These are phyloP conservation scores for Phytopythium kandeliae DNA, from an alignment of 352 stramenopile species.

Conservation along the genomic window DNA sequence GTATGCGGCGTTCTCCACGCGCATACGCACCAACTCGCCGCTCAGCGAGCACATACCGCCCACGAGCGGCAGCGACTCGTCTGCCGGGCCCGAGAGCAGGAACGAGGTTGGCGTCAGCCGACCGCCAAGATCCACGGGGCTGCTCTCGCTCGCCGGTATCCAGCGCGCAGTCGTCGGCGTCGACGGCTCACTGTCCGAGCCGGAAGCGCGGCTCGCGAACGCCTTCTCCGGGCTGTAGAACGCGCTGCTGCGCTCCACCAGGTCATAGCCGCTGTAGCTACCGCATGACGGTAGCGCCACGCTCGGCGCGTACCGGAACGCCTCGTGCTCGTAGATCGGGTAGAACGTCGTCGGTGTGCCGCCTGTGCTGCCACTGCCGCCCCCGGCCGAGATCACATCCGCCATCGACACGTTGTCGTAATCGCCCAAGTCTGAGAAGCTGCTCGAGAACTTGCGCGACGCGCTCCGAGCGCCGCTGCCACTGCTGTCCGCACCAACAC, in stretches of 20 bases:
- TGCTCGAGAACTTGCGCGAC: conserved; percentile 79
- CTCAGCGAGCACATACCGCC: conserved; percentile 65
- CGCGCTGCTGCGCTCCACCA: conserved; percentile 20
- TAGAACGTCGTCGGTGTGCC: conserved; percentile 62
- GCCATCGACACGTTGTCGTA: conserved; percentile 80
- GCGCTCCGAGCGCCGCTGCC: conserved; percentile 31
- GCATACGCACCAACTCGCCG: conserved; percentile 65
- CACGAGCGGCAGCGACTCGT: conserved; percentile 61
- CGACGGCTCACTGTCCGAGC: conserved; percentile 2
- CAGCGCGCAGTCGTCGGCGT: conserved; percentile 4
- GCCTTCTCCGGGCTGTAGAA: conserved; percentile 7
- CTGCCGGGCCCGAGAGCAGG: conserved; percentile 37
- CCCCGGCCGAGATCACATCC: conserved; percentile 32
- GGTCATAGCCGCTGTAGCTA: conserved; percentile 35
- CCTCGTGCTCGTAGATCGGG: conserved; percentile 73
- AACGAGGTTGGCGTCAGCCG: conserved; percentile 51
- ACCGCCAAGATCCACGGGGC: conserved; percentile 13
- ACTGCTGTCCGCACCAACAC: not conserved
- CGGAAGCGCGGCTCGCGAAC: not conserved
- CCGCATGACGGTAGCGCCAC: conserved; percentile 8
- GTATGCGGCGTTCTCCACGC: conserved; percentile 73
- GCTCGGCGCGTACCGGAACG: conserved; percentile 55
- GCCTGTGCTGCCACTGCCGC: conserved; percentile 16
- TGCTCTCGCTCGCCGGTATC: conserved; percentile 3
- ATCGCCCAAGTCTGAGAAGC: conserved; percentile 83